Percentiles rank a stretch among this genome's conserved stretches.
Evolutionary conservation across 176 grass and related monocot genomes (phyloP).

Genomic region (Carex parvula): DNA sequence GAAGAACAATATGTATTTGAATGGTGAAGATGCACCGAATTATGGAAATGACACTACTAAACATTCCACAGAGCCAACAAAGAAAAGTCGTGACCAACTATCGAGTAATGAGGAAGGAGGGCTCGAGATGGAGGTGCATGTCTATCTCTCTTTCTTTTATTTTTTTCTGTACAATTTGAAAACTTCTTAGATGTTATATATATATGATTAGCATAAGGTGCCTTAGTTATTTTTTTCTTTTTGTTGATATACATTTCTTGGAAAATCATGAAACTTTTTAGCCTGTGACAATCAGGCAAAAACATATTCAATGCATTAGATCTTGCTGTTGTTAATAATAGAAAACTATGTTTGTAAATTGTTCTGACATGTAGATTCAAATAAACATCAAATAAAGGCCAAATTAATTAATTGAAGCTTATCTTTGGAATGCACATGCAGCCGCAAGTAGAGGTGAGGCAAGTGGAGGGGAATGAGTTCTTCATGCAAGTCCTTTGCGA

Average conservation of each 20-base stretch:
- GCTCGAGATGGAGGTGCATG: slow-evolving; percentile 43
- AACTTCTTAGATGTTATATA: neutral
- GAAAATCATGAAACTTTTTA: neutral
- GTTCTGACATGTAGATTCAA: neutral
- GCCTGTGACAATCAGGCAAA: neutral
- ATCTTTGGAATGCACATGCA: slow-evolving; percentile 19
- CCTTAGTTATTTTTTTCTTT: neutral
- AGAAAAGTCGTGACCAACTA: slow-evolving; percentile 8
- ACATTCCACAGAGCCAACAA: slow-evolving; percentile 9
- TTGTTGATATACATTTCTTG: neutral
- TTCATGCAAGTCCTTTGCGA: slow-evolving; percentile 85
- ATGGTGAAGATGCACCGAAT: neutral
- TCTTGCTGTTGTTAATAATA: neutral
- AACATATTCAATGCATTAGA: neutral
- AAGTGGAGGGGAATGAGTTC: slow-evolving; percentile 71
- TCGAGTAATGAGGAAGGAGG: slow-evolving; percentile 34
- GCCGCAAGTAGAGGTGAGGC: slow-evolving; percentile 87
- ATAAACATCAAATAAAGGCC: neutral
- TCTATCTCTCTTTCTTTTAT: neutral
- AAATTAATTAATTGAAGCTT: neutral
- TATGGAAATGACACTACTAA: slow-evolving; percentile 30
- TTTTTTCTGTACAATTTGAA: neutral
- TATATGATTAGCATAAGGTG: neutral
- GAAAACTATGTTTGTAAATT: neutral
- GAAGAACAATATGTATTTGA: slow-evolving; percentile 26